Conservation (phyloP, 495 filamentous ascomycete genomes). For the Baudoinia panamericana region DNA sequence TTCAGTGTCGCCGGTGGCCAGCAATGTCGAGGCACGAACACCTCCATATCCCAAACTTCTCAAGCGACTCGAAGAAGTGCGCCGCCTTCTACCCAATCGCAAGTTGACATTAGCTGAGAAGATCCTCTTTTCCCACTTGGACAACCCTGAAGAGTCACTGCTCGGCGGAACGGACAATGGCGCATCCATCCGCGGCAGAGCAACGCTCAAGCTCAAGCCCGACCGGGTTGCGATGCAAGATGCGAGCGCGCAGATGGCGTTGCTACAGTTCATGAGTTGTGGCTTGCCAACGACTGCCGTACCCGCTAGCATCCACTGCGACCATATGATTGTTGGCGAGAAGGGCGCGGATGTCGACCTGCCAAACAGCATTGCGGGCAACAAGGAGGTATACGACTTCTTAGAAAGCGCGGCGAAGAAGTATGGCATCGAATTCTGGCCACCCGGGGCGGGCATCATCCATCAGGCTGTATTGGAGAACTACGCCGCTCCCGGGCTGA, state of each 20-base stretch:
- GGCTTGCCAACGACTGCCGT: constrained; percentile 83
- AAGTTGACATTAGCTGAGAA: constrained; percentile 86
- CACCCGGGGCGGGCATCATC: constrained; percentile 96
- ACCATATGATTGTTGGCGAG: constrained; percentile 96
- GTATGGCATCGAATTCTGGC: constrained; percentile 98
- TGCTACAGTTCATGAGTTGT: constrained; percentile 97
- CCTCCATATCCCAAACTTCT: constrained; percentile 54
- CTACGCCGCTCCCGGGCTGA: constrained; percentile 89
- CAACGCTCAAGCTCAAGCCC: constrained; percentile 93
- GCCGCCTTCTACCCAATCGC: constrained; percentile 50
- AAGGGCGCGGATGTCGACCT: constrained; percentile 81
- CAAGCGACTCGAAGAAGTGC: constrained; percentile 48
- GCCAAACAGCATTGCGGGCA: constrained; percentile 72
- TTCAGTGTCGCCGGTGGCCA: constrained; percentile 7
- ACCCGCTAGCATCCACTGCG: constrained; percentile 94
- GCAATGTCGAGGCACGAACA: constrained; percentile 36
- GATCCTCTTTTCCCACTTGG: constrained; percentile 91
- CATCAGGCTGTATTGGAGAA: constrained; percentile 98
- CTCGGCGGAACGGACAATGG: constrained; percentile 70
- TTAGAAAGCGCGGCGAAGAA: constrained; percentile 86
- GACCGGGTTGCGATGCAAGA: constrained; percentile 98
- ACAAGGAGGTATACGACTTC: constrained; percentile 96
- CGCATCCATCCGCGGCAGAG: constrained; percentile 64
- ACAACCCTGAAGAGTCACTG: constrained; percentile 73
- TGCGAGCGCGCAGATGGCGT: constrained; percentile 94